These are phyloP conservation scores for Alternaria ethzedia DNA, from an alignment of 2,329 filamentous ascomycete species.

Conservation along the genomic window DNA sequence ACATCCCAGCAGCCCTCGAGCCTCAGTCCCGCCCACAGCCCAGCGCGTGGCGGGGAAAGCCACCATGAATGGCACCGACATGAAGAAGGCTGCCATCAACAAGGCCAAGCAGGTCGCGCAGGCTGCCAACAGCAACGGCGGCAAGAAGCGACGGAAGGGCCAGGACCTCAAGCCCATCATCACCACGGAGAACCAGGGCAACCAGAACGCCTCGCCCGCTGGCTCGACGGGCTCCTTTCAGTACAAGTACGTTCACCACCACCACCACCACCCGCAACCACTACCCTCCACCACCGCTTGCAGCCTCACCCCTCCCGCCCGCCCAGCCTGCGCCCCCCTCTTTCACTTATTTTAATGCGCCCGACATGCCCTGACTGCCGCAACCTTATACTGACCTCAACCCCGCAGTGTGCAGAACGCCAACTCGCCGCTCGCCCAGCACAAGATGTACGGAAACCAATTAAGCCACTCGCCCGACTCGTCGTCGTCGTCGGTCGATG, in stretches of 20 bases:
- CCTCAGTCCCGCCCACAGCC: constrained; percentile 18
- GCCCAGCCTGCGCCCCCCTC: constrained; percentile 2
- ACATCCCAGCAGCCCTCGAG: constrained; percentile 12
- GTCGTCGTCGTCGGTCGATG: constrained; percentile 79
- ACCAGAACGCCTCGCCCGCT: constrained; percentile 52
- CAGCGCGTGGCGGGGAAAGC: constrained; percentile 41
- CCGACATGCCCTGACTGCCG: constrained; percentile 2
- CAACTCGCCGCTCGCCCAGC: constrained; percentile 53
- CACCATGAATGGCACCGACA: constrained; percentile 69
- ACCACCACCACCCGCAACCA: constrained; percentile 3
- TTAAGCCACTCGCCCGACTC: constrained; percentile 78
- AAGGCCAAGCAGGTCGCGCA: constrained; percentile 70
- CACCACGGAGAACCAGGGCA: constrained; percentile 66
- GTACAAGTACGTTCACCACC: constrained; percentile 49
- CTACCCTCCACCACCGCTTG: background rate
- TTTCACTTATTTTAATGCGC: constrained; percentile 10
- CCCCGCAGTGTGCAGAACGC: constrained; percentile 56
- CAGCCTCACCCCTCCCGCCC: constrained; percentile 3
- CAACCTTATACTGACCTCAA: constrained; percentile 21
- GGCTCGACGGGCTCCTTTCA: constrained; percentile 45
- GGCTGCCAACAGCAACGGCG: constrained; percentile 61
- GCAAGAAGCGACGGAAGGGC: constrained; percentile 79
- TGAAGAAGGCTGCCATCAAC: constrained; percentile 69
- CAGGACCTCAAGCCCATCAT: constrained; percentile 75
- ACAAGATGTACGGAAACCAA: constrained; percentile 60